These are phyloP conservation scores for Sphaerulina musiva DNA, from an alignment of 2,329 filamentous ascomycete genomes.

Conservation along the genomic window DNA sequence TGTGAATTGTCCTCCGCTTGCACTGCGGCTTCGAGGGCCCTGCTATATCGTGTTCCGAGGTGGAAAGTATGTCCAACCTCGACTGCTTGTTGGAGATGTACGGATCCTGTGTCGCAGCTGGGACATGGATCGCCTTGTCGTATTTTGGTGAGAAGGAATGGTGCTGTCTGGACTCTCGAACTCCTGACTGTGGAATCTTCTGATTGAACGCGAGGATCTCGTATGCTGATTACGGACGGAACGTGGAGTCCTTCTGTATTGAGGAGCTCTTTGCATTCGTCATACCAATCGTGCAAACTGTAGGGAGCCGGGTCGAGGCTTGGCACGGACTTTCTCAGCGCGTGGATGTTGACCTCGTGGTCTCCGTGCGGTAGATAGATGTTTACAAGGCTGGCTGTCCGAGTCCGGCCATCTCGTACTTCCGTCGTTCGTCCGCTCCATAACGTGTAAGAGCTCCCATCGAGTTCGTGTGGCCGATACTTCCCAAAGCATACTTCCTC, in stretches of 20 bases:
- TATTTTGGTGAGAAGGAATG: slow-evolving; percentile 59
- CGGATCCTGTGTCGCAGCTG: slow-evolving; percentile 52
- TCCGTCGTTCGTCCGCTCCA: slow-evolving; percentile 14
- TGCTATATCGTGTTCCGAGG: slow-evolving; percentile 80
- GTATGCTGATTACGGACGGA: slow-evolving; percentile 1
- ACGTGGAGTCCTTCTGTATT: not conserved
- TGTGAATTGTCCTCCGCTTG: slow-evolving; percentile 33
- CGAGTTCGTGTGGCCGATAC: not conserved
- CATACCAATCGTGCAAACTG: slow-evolving; percentile 6
- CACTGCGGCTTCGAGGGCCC: slow-evolving; percentile 62
- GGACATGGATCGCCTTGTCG: slow-evolving; percentile 66
- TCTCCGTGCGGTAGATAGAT: slow-evolving; percentile 45
- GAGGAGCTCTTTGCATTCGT: slow-evolving; percentile 35
- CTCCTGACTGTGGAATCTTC: not conserved
- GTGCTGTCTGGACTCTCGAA: slow-evolving; percentile 13
- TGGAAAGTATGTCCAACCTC: slow-evolving; percentile 95
- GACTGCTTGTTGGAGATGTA: slow-evolving; percentile 66
- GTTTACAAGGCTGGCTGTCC: slow-evolving; percentile 56
- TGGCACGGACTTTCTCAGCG: slow-evolving; percentile 59
- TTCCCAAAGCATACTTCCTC: slow-evolving; percentile 59
- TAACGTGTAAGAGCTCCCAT: slow-evolving; percentile 7
- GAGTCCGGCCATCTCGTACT: not conserved
- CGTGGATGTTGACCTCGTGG: slow-evolving; percentile 50
- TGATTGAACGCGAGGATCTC: slow-evolving; percentile 16
- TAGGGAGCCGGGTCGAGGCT: slow-evolving; percentile 55